Evolutionary conservation across 2,329 filamentous ascomycete species (phyloP).

Genomic region (Orbilia quercus): DNA sequence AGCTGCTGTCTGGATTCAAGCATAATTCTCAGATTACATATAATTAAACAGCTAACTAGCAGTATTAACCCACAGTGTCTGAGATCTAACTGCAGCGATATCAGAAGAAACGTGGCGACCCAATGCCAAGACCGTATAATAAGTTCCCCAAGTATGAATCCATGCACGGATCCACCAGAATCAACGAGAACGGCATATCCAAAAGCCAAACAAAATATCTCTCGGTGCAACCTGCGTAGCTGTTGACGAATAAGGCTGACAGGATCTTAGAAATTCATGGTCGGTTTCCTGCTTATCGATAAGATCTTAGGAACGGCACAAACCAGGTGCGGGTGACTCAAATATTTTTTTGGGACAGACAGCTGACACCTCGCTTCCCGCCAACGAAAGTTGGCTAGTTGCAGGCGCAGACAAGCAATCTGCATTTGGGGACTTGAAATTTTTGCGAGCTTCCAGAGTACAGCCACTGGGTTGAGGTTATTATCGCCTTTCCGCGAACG

Average conservation of each 20-base stretch:
- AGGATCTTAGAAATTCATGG: neutral
- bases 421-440: neutral
- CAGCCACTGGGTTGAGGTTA: no score
- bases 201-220: no score
- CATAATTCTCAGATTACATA: no score
- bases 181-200: no score
- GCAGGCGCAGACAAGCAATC: neutral
- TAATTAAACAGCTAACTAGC: no score
- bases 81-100: no score
- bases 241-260: neutral
- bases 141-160: no score
- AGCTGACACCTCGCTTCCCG: constrained; percentile 7
- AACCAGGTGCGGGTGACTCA: constrained; percentile 21
- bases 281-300: constrained; percentile 24
- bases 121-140: no score
- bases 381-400: constrained; percentile 2
- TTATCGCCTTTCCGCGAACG: neutral
- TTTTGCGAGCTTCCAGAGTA: neutral
- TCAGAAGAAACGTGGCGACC: no score
- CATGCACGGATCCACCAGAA: no score
- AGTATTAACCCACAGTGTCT: no score
- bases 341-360: constrained; percentile 9
- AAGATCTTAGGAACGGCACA: constrained; percentile 12
- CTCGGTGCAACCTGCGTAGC: neutral
- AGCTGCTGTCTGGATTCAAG: no score